These are phyloP conservation scores for Silybum marianum DNA, from an alignment of 129 eudicot genomes.

Conservation along the genomic window DNA sequence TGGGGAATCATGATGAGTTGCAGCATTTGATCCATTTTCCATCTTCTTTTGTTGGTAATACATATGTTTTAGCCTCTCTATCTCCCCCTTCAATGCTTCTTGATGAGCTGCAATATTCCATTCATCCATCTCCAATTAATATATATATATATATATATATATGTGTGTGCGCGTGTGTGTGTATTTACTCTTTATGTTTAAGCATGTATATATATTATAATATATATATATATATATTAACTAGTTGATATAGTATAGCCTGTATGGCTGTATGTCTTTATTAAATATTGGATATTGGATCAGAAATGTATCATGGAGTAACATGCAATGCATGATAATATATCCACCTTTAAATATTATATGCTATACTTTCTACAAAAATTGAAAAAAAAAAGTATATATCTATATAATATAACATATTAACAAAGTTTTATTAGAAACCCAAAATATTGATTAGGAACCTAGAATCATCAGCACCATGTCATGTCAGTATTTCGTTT, in stretches of 20 bases:
- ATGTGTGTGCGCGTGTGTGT: no score
- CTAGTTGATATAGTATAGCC: slow-evolving; percentile 28
- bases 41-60: slow-evolving; percentile 72
- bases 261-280: slow-evolving; percentile 29
- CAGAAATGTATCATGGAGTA: slow-evolving; percentile 44
- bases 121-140: not conserved
- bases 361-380: not conserved
- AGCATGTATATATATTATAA: not conserved
- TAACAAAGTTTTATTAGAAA: no score
- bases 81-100: slow-evolving; percentile 93
- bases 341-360: slow-evolving; percentile 8
- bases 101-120: slow-evolving; percentile 68
- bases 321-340: slow-evolving; percentile 37
- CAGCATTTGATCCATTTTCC: slow-evolving; percentile 43
- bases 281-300: slow-evolving; percentile 33
- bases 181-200: not conserved
- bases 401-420: no score
- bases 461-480: no score
- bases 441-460: no score
- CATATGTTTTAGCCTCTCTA: slow-evolving; percentile 87
- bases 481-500: no score
- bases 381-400: no score
- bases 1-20: slow-evolving; percentile 19
- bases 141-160: not conserved
- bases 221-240: not conserved